Evolutionary conservation across 2,329 filamentous ascomycete species (phyloP).

Genomic region (Emergomyces orientalis): DNA sequence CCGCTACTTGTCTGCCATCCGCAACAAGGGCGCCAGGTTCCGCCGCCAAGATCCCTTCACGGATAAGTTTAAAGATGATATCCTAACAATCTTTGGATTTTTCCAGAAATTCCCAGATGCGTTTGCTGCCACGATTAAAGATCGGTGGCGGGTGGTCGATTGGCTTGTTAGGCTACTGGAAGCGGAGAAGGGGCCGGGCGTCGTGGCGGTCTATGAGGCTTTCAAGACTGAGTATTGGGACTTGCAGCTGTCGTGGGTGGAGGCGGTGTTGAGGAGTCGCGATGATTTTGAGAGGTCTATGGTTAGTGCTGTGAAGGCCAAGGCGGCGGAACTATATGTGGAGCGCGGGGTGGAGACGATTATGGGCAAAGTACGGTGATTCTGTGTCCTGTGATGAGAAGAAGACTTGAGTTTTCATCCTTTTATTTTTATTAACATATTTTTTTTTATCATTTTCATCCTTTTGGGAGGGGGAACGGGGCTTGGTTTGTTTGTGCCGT

Average conservation of each 20-base stretch:
- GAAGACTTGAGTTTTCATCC: not conserved
- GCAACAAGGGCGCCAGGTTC: constrained; percentile 87
- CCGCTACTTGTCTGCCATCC: constrained; percentile 71
- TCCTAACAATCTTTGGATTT: constrained; percentile 81
- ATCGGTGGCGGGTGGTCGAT: constrained; percentile 87
- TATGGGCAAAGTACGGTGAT: constrained; percentile 79
- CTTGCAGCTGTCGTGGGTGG: constrained; percentile 88
- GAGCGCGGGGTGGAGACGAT: constrained; percentile 80
- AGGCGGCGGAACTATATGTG: constrained; percentile 75
- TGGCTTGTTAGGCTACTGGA: constrained; percentile 69
- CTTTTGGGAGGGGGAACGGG: not conserved
- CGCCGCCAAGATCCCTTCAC: constrained; percentile 76
- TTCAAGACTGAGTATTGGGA: constrained; percentile 92
- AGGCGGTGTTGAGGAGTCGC: constrained; percentile 72
- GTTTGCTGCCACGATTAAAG: constrained; percentile 67
- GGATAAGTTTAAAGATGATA: constrained; percentile 88
- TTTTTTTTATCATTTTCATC: not conserved
- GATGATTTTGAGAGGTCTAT: constrained; percentile 92
- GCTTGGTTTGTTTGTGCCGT: not conserved
- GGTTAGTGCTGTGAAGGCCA: constrained; percentile 77
- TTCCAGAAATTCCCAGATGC: constrained; percentile 64
- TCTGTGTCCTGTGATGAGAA: not conserved
- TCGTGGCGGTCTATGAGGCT: constrained; percentile 68
- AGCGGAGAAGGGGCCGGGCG: constrained; percentile 59
- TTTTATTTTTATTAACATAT: not conserved